phyloP scores from a whole-genome alignment of 2,329 filamentous ascomycete species.

The Trichoderma sp. region DNA sequence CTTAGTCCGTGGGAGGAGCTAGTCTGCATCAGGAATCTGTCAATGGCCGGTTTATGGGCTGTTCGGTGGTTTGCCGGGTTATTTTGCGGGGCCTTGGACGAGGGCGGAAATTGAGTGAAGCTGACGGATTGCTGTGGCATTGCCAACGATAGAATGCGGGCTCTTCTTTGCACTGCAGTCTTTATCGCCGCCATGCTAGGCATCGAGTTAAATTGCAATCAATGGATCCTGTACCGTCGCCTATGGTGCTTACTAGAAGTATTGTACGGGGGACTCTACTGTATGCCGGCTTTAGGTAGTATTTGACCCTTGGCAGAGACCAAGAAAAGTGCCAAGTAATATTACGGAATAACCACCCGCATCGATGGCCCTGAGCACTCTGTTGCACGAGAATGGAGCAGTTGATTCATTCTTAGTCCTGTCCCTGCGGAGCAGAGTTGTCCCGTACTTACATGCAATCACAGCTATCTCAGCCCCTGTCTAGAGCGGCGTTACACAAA shows the following conservation, averaged over 20 bases:
- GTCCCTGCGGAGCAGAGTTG: neutral
- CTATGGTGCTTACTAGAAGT: neutral
- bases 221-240: neutral
- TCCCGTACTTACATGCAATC: neutral
- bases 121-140: neutral
- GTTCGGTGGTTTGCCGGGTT: slow-evolving; percentile 17
- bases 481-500: neutral
- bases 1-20: neutral
- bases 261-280: neutral
- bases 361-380: neutral
- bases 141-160: neutral
- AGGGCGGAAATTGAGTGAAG: neutral
- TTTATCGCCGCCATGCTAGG: neutral
- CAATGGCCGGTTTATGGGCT: neutral
- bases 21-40: slow-evolving; percentile 16
- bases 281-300: neutral
- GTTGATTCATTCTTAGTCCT: neutral
- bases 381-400: neutral
- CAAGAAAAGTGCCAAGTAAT: neutral
- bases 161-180: neutral
- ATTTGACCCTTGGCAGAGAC: neutral
- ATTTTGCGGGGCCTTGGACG: slow-evolving; percentile 13
- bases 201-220: neutral
- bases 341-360: neutral
- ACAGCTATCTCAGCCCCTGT: neutral